Evolutionary conservation across 1,284 basidiomycete species (phyloP).

Genomic region (Vanrija pseudolonga): DNA sequence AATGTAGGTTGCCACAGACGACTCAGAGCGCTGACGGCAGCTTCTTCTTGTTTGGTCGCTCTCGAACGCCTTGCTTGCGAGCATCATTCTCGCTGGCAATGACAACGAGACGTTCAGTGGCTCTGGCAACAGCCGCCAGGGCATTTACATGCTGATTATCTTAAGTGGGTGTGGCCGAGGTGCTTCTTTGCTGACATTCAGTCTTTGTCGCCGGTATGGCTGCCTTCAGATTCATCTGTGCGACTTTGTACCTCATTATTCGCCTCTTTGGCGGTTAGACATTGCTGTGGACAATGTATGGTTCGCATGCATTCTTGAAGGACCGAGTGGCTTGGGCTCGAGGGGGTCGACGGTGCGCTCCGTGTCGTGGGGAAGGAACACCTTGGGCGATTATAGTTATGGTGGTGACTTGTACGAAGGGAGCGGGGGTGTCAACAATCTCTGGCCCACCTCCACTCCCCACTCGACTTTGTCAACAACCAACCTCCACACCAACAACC

Average conservation of each 20-base stretch:
- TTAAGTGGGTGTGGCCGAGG: constrained; percentile 25
- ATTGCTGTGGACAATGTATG: background rate
- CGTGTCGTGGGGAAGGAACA: no score
- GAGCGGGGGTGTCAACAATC: no score
- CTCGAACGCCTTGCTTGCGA: constrained; percentile 66
- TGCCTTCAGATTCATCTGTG: constrained; percentile 58
- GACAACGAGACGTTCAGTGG: constrained; percentile 63
- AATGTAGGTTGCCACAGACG: constrained; percentile 58
- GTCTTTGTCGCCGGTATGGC: constrained; percentile 50
- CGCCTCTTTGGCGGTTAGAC: constrained; percentile 60
- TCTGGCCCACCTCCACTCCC: no score
- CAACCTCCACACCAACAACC: no score
- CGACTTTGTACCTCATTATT: constrained; percentile 62
- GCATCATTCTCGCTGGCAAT: constrained; percentile 75
- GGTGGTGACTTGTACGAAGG: no score
- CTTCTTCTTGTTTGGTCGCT: constrained; percentile 45
- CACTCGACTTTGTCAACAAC: no score
- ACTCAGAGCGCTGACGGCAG: constrained; percentile 15
- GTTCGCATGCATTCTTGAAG: background rate
- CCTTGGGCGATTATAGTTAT: no score
- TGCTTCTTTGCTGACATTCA: constrained; percentile 4
- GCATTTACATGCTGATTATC: constrained; percentile 43
- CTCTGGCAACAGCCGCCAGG: constrained; percentile 54
- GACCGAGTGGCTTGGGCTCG: no score
- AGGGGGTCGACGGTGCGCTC: no score